These are phyloP conservation scores for Cutaneotrichosporon sp. DNA, from an alignment of 1,284 basidiomycete species.

Conservation along the genomic window DNA sequence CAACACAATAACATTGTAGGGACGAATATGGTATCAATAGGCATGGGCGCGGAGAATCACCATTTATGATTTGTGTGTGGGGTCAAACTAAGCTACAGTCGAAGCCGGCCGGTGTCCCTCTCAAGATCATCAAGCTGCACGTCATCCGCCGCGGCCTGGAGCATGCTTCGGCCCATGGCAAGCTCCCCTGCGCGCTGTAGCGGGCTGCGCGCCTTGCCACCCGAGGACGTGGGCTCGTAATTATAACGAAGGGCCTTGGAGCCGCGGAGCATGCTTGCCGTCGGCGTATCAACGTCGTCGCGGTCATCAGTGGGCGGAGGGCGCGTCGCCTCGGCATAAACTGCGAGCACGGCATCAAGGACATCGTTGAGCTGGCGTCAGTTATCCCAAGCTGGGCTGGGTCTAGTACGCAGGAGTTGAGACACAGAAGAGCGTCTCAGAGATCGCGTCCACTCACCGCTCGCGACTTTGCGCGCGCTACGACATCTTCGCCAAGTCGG, in stretches of 20 bases:
- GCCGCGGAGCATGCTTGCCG: neutral
- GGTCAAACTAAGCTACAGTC: neutral
- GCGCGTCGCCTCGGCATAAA: constrained; percentile 11
- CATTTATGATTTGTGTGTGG: no score
- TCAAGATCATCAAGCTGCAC: constrained; percentile 6
- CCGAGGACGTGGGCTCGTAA: neutral
- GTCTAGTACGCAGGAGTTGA: no score
- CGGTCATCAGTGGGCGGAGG: constrained; percentile 2
- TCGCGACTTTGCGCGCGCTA: constrained; percentile 11
- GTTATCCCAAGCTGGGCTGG: no score
- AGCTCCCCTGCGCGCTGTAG: constrained; percentile 11
- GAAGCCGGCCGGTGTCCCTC: neutral
- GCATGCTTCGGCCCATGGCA: constrained; percentile 17
- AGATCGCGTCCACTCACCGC: constrained; percentile 9
- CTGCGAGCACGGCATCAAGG: constrained; percentile 20
- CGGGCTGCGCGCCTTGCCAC: neutral
- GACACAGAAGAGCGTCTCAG: no score
- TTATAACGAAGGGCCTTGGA: neutral
- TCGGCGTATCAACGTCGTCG: neutral
- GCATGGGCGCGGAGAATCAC: no score
- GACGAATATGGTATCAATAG: no score
- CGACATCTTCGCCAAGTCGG: constrained; percentile 7
- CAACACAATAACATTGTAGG: no score
- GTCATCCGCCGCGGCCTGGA: constrained; percentile 9
- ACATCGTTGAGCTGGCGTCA: constrained; percentile 22